phyloP scores from a whole-genome alignment of 2,329 filamentous ascomycete genomes.

The Clonostachys solani region DNA sequence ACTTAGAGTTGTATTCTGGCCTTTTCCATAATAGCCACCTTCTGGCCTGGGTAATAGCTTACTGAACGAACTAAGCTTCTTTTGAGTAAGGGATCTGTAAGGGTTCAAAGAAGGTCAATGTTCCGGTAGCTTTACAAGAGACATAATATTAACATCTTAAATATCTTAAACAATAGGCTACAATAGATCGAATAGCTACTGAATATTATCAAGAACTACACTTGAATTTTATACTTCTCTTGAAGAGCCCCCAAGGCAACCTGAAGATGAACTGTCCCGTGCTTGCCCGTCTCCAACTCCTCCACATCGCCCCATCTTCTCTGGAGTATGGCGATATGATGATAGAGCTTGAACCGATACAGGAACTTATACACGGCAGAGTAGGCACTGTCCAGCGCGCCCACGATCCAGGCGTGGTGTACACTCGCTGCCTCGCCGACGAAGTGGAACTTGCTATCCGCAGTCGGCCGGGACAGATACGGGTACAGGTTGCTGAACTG shows the following conservation, averaged over 20 bases:
- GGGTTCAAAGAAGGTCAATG: too few species aligned
- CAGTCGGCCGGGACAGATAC: constrained; percentile 14
- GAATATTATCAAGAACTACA: neutral
- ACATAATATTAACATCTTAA: too few species aligned
- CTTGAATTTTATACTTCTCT: neutral
- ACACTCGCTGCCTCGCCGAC: constrained; percentile 27
- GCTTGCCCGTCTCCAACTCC: neutral
- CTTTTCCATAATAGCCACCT: too few species aligned
- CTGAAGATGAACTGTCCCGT: constrained; percentile 1
- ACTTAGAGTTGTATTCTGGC: too few species aligned
- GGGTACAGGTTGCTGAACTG: constrained; percentile 31
- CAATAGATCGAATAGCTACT: too few species aligned
- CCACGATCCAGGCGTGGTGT: constrained; percentile 33
- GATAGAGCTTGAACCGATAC: constrained; percentile 1
- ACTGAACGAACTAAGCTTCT: too few species aligned
- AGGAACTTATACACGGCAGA: constrained; percentile 1
- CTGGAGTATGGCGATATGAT: neutral
- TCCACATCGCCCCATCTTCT: constrained; percentile 1
- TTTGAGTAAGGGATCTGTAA: too few species aligned
- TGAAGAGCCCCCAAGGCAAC: constrained; percentile 1
- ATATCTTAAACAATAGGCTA: too few species aligned
- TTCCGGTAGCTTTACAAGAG: too few species aligned
- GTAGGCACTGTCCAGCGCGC: constrained; percentile 26
- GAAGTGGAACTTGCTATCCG: constrained; percentile 20
- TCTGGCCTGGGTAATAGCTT: too few species aligned